Evolutionary conservation across 106 monocot genomes (phyloP).

Genomic region (Acorus gramineus): DNA sequence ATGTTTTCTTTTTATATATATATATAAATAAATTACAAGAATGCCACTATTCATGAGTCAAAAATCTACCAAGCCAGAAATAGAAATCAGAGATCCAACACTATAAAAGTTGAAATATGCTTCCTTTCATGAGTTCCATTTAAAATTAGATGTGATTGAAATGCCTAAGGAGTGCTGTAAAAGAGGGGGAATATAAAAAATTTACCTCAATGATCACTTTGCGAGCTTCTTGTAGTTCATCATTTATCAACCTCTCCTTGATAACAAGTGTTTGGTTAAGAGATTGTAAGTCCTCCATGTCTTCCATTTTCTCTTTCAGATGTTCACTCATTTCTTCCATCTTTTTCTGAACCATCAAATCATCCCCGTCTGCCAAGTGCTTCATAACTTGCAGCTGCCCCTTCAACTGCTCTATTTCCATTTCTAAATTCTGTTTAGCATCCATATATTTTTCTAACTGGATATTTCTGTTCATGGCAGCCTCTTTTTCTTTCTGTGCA

Average conservation of each 20-base stretch:
- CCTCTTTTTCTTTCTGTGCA: constrained; percentile 72
- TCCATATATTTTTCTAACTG: constrained; percentile 61
- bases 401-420: constrained; percentile 78
- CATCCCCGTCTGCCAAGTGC: constrained; percentile 62
- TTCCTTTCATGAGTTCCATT: background rate
- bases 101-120: too few species aligned
- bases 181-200: background rate
- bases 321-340: constrained; percentile 36
- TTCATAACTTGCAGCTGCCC: constrained; percentile 60
- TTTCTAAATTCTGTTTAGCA: constrained; percentile 56
- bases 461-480: constrained; percentile 40
- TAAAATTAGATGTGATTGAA: background rate
- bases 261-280: constrained; percentile 35
- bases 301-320: constrained; percentile 38
- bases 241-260: constrained; percentile 67
- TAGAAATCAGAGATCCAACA: too few species aligned
- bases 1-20: too few species aligned
- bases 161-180: background rate
- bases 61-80: too few species aligned
- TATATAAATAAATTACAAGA: too few species aligned
- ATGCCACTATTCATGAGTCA: too few species aligned
- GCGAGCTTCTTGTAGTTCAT: constrained; percentile 63
- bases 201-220: constrained; percentile 53
- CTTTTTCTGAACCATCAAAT: constrained; percentile 28
- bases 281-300: constrained; percentile 21